These are phyloP conservation scores for Calcarisporium arbuscula DNA, from an alignment of 2,329 filamentous ascomycete genomes.

Conservation along the genomic window DNA sequence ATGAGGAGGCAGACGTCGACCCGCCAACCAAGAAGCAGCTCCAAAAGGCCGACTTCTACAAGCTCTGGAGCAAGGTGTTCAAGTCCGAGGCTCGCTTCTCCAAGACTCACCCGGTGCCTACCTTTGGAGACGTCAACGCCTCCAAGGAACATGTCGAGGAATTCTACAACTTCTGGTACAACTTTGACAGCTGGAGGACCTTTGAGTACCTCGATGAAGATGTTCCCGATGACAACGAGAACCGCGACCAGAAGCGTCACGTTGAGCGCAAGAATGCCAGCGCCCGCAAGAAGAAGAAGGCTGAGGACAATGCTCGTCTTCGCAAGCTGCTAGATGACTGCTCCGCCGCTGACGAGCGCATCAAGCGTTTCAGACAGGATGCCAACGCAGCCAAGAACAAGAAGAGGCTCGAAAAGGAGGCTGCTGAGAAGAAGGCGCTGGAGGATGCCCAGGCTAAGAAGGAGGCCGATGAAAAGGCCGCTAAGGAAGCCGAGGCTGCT, in stretches of 20 bases:
- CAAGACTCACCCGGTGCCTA: slow-evolving; percentile 80
- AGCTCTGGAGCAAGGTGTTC: slow-evolving; percentile 87
- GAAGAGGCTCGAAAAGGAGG: slow-evolving; percentile 85
- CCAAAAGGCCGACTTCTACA: slow-evolving; percentile 86
- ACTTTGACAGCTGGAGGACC: slow-evolving; percentile 94
- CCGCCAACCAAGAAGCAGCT: slow-evolving; percentile 88
- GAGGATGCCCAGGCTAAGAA: slow-evolving; percentile 82
- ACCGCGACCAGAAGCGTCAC: slow-evolving; percentile 97
- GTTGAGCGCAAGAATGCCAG: slow-evolving; percentile 98
- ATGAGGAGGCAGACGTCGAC: slow-evolving; percentile 87
- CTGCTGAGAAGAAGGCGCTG: slow-evolving; percentile 76
- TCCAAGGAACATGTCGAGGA: slow-evolving; percentile 83
- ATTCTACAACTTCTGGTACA: slow-evolving; percentile 99
- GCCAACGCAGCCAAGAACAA: slow-evolving; percentile 95
- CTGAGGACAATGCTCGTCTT: slow-evolving; percentile 87
- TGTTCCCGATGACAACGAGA: slow-evolving; percentile 97
- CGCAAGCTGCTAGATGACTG: slow-evolving; percentile 85
- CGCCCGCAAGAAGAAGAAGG: slow-evolving; percentile 98
- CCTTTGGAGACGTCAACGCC: slow-evolving; percentile 77
- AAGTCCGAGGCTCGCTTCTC: slow-evolving; percentile 90
- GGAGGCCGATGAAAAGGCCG: slow-evolving; percentile 72
- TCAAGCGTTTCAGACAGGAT: slow-evolving; percentile 93
- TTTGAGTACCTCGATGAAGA: slow-evolving; percentile 99
- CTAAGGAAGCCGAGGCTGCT: slow-evolving; percentile 77
- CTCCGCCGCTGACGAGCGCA: slow-evolving; percentile 81